phyloP scores from a whole-genome alignment of 2,329 filamentous ascomycete species.

The Colletotrichum melonis region DNA sequence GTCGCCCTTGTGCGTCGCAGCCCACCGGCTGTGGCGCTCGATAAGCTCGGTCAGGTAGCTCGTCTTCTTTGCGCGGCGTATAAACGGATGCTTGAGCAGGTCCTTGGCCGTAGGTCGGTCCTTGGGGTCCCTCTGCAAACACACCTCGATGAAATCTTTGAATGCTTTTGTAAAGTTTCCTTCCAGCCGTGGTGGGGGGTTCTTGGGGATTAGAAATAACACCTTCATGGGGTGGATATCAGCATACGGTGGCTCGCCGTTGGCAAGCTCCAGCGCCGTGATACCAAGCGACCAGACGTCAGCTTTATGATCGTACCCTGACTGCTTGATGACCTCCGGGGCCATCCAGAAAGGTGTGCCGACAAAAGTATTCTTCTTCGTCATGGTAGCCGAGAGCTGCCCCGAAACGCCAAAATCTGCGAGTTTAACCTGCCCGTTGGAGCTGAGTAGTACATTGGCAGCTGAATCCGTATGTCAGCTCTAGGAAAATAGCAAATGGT shows the following conservation, averaged over 20 bases:
- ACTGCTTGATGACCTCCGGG: slow-evolving; percentile 98
- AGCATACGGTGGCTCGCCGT: slow-evolving; percentile 92
- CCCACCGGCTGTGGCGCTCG: slow-evolving; percentile 89
- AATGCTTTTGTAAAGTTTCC: slow-evolving; percentile 85
- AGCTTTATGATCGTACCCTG: slow-evolving; percentile 96
- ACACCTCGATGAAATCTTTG: slow-evolving; percentile 87
- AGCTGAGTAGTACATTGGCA: slow-evolving; percentile 89
- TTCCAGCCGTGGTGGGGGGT: slow-evolving; percentile 83
- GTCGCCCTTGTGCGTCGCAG: slow-evolving; percentile 79
- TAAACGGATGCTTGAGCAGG: slow-evolving; percentile 88
- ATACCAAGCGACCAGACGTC: slow-evolving; percentile 98
- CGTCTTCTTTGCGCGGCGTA: slow-evolving; percentile 91
- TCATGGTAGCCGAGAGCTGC: slow-evolving; percentile 97
- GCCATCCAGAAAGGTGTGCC: slow-evolving; percentile 99
- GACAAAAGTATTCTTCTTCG: slow-evolving; percentile 99
- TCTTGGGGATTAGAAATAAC: slow-evolving; percentile 95
- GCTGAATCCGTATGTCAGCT: slow-evolving; percentile 61
- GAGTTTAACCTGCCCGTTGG: slow-evolving; percentile 95
- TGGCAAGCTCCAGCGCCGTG: slow-evolving; percentile 90
- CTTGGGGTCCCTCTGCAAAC: slow-evolving; percentile 87
- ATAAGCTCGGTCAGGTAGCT: slow-evolving; percentile 98
- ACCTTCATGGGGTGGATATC: slow-evolving; percentile 99
- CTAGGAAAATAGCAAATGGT: neutral
- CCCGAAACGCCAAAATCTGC: slow-evolving; percentile 98
- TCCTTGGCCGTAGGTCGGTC: slow-evolving; percentile 90